Evolutionary conservation across 2,329 filamentous ascomycete species (phyloP).

Genomic region (Teratosphaeria nubilosa): DNA sequence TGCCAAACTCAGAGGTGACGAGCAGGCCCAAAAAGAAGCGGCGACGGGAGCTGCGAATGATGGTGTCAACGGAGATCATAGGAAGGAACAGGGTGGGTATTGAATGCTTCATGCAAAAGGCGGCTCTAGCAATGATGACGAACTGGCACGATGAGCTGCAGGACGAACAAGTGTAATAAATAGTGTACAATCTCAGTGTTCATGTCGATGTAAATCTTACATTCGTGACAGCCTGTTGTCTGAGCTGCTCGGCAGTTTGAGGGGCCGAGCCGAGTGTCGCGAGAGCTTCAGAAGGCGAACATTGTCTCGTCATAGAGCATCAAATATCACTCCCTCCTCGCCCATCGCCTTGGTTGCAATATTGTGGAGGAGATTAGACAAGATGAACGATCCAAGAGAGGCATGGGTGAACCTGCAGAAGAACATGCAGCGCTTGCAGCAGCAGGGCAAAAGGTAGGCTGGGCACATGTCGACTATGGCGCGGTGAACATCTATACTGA

Average conservation of each 20-base stretch:
- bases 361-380: slow-evolving; percentile 2
- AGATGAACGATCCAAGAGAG: slow-evolving; percentile 49
- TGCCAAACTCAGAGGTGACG: slow-evolving; percentile 84
- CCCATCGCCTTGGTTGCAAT: not conserved
- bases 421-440: slow-evolving; percentile 40
- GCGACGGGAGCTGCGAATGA: slow-evolving; percentile 18
- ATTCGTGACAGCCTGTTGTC: not conserved
- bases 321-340: not conserved
- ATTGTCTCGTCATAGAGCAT: not conserved
- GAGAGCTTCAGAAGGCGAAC: not conserved
- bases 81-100: slow-evolving; percentile 30
- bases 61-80: slow-evolving; percentile 3
- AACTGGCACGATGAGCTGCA: too few species aligned
- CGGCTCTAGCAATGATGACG: not conserved
- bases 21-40: slow-evolving; percentile 37
- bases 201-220: not conserved
- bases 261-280: not conserved
- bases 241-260: not conserved
- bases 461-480: slow-evolving; percentile 6
- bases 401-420: slow-evolving; percentile 56
- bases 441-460: slow-evolving; percentile 37
- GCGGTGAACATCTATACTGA: slow-evolving; percentile 8
- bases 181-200: not conserved
- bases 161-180: not conserved
- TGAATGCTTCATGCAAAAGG: slow-evolving; percentile 6